These are phyloP conservation scores for Logfia minima DNA, from an alignment of 129 eudicot species.

Conservation along the genomic window DNA sequence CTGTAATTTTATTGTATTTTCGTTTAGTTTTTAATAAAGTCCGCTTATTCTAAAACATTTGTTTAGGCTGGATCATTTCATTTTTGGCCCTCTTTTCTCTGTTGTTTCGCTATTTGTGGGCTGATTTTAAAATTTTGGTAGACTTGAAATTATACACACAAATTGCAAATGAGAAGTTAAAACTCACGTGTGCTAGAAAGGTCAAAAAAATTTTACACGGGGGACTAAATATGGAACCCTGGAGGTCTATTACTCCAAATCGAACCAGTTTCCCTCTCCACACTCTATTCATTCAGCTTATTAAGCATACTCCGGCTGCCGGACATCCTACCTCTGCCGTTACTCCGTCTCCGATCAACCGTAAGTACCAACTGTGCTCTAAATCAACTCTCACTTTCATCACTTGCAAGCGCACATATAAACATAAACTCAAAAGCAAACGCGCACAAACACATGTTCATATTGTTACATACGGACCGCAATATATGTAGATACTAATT, in stretches of 20 bases:
- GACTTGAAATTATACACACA: no score
- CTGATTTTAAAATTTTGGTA: no score
- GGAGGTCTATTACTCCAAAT: neutral
- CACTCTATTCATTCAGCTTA: neutral
- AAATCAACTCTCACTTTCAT: neutral
- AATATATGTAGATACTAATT: slow-evolving; percentile 6
- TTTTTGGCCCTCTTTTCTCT: no score
- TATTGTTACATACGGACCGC: neutral
- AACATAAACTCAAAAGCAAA: neutral
- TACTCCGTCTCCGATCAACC: slow-evolving; percentile 21
- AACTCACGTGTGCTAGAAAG: neutral
- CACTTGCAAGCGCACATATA: neutral
- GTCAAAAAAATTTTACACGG: neutral
- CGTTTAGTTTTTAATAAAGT: no score
- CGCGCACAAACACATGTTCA: neutral
- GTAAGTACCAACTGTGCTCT: slow-evolving; percentile 26
- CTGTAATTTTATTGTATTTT: no score
- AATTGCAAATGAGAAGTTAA: no score
- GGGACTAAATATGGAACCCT: slow-evolving; percentile 19
- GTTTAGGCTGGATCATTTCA: no score
- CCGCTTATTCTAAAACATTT: no score
- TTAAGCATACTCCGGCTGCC: slow-evolving; percentile 21
- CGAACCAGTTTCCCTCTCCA: slow-evolving; percentile 27
- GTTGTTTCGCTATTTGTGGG: no score
- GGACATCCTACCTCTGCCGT: slow-evolving; percentile 21